Evolutionary conservation across 768 basidiomycete genomes (phyloP), one percentile per base, ranked within the genome.

Genomic region (Flagelloscypha sp.): DNA sequence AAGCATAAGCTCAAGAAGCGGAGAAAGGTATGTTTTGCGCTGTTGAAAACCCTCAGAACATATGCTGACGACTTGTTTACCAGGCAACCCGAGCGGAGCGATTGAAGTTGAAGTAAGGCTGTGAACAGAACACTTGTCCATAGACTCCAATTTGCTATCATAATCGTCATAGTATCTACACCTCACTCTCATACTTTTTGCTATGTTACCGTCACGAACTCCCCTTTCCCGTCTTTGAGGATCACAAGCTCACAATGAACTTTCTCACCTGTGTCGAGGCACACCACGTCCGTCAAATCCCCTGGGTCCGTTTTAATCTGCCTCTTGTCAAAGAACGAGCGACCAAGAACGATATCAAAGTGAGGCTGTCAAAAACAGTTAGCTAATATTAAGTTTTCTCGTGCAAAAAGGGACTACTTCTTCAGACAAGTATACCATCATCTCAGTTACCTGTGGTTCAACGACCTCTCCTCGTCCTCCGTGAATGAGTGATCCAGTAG

Each of bases 1-100:
- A 94, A 92, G 63, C 90, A 94, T 58, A 93, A 93, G 66, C 72
- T 87, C 51, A 86, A 80, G 77, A 93, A 93, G 70, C 77, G 87
- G 47, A 72, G 90, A 72, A 84, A 78, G 65, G 87, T 87, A 55
- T 41, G 78, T 59, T 37, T 11, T 27, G 34, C 15, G 23, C 35
- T 38, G n/a, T 15, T 33, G 9, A 23, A n/a, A 29, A 23, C 11
- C 27, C n/a, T 13, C 7, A 23, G 20, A n/a, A 11, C 21, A 7
- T 27, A 7, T 28, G 41, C 49, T 62, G 6, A 59, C 30, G 15
- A 16, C 21, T 27, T 24, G 27, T 44, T 24, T 12, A n/a, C n/a
- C 12, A 32, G 6, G 30, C 15, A 32, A 12, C 11, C 5, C 15
- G 5, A 24, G 30, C 30, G 7, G 15, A 13, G 18, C 30, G 3